Percentiles rank a stretch among this genome's conserved stretches.
phyloP scores from a whole-genome alignment of 2,329 filamentous ascomycete species.

The Podosphaera aphanis region DNA sequence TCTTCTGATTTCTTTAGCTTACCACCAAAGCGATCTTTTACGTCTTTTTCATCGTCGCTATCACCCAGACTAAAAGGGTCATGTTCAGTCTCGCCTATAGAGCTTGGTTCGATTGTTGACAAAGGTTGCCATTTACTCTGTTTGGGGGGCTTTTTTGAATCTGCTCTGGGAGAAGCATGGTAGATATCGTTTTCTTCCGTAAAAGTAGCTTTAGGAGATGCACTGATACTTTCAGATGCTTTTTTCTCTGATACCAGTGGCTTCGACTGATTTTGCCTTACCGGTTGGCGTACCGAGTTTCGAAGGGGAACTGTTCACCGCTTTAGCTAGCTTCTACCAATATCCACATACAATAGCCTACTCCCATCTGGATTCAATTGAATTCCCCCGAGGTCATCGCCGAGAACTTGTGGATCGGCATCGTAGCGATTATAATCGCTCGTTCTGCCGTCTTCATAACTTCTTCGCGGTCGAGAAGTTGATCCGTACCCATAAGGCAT shows the following conservation, averaged over 20 bases:
- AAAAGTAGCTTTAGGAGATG: constrained; percentile 29
- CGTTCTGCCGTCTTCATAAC: constrained; percentile 41
- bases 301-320: constrained; percentile 25
- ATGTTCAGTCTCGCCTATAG: constrained; percentile 66
- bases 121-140: constrained; percentile 94
- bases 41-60: constrained; percentile 74
- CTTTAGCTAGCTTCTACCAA: constrained; percentile 4
- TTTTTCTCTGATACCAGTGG: constrained; percentile 24
- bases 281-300: constrained; percentile 37
- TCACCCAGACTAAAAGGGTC: constrained; percentile 94
- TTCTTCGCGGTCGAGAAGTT: constrained; percentile 23
- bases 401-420: constrained; percentile 72
- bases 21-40: constrained; percentile 29
- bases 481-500: constrained; percentile 11
- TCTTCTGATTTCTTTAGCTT: constrained; percentile 31
- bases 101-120: constrained; percentile 61
- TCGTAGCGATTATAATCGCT: constrained; percentile 84
- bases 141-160: constrained; percentile 30
- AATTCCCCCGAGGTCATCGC: constrained; percentile 66
- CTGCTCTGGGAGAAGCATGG: constrained; percentile 33
- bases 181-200: constrained; percentile 67
- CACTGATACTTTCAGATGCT: constrained; percentile 24
- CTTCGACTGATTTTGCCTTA: constrained; percentile 65
- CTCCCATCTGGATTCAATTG: constrained; percentile 38
- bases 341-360: constrained; percentile 20